Evolutionary conservation across 2,329 filamentous ascomycete species (phyloP), one percentile per base, ranked within the genome.

Genomic region (Sporothrix globosa): DNA sequence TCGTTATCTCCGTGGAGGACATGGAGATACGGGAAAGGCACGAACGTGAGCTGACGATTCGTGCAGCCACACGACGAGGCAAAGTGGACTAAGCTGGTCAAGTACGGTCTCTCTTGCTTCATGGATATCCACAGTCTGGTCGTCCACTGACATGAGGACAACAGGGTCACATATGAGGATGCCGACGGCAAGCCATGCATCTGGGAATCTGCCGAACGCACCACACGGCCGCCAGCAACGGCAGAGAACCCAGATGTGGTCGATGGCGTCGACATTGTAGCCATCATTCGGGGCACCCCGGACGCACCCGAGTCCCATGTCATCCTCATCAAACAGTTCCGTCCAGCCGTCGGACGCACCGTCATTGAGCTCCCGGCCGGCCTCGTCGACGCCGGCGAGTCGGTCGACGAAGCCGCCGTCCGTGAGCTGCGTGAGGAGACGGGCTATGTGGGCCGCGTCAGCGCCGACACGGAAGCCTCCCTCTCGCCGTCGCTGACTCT

Each of bases 191-290:
- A 81, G 19, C 78, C 81, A 0, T 84, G 90, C 68, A 87, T 85
- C 41, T 93, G 91, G 91, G 91, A 93, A 77, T 90, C 88, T 0
- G 89, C 89, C 19, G 88, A 92, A 78, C 87, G 91, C n/a, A 84
- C 84, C 41, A 92, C 90, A 0, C 86, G 90, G 3, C 72, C 72
- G 4, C 54, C 65, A 19, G 46, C 46, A 4, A 89, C 90, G 14
- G 81, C 82, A 69, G 82, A 79, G 73, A 83, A 83, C 70, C 86
- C 87, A 46, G 69, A 61, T 0, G 19, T 46, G 24, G 88, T 92
- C 68, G 91, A 93, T 75, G 90, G 89, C 68, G 90, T 93, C 17
- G 90, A 90, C 72, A 91, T 93, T 70, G 83, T 92, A 19, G 91
- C 90, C 54, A 86, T 93, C 73, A 81, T 93, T 17, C 81, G 87